Conservation (phyloP, 768 basidiomycete genomes). For the Agrocybe praecox region DNA sequence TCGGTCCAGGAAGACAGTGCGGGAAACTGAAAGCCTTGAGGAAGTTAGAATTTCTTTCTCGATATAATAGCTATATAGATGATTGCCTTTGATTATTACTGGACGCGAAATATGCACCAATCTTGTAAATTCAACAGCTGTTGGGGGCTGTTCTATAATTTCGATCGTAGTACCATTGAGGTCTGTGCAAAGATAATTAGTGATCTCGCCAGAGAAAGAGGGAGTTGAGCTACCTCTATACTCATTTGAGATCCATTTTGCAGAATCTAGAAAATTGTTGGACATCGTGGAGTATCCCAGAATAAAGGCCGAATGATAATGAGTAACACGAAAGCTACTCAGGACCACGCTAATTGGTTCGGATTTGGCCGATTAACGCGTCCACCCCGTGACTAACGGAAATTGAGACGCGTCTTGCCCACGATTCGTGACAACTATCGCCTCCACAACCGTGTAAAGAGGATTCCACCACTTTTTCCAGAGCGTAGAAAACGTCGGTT, state of each 20-base stretch:
- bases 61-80: background rate
- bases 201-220: background rate
- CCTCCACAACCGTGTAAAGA: background rate
- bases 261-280: slow-evolving; percentile 8
- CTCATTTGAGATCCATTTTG: slow-evolving; percentile 34
- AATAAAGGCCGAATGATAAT: too few species aligned
- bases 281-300: slow-evolving; percentile 1
- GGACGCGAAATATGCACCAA: slow-evolving; percentile 72
- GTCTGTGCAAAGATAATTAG: slow-evolving; percentile 35
- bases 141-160: slow-evolving; percentile 56
- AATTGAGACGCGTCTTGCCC: slow-evolving; percentile 15
- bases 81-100: slow-evolving; percentile 67
- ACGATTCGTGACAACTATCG: background rate
- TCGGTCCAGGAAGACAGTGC: slow-evolving; percentile 64
- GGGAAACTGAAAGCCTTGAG: slow-evolving; percentile 51
- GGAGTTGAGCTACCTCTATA: slow-evolving; percentile 39
- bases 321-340: too few species aligned
- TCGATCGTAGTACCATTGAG: slow-evolving; percentile 59
- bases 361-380: slow-evolving; percentile 9
- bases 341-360: background rate
- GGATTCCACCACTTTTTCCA: background rate
- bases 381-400: slow-evolving; percentile 12
- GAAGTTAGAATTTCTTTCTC: background rate
- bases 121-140: slow-evolving; percentile 68
- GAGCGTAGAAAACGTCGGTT: too few species aligned